Evolutionary conservation across 805 yeast species (phyloP).

Genomic region (Starmerella bacillaris): DNA sequence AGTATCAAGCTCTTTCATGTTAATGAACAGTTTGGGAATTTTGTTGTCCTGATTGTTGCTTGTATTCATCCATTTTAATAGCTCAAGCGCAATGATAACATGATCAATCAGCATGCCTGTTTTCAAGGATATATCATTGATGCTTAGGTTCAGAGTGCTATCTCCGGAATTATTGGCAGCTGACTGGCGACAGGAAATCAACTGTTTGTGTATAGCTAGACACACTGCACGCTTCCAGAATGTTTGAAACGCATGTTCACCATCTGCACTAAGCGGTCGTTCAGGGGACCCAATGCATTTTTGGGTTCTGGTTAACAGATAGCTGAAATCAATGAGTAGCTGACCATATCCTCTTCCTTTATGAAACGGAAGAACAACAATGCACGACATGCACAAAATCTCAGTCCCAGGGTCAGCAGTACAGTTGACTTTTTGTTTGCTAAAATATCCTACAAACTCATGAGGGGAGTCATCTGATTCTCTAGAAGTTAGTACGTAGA

Average conservation of each 20-base stretch:
- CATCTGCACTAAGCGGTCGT: constrained; percentile 77
- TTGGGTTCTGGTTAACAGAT: constrained; percentile 57
- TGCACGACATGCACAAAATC: constrained; percentile 75
- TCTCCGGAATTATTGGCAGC: neutral
- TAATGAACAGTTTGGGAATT: too few species aligned
- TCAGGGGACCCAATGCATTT: constrained; percentile 82
- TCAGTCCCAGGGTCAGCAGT: constrained; percentile 5
- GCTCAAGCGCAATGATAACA: constrained; percentile 72
- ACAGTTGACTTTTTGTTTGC: constrained; percentile 45
- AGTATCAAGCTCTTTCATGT: too few species aligned
- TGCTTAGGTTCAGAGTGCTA: constrained; percentile 22
- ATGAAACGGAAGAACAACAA: constrained; percentile 69
- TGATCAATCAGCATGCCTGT: constrained; percentile 84
- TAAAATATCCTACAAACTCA: constrained; percentile 74
- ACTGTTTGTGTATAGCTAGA: constrained; percentile 24
- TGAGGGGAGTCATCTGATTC: constrained; percentile 30
- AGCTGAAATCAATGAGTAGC: constrained; percentile 75
- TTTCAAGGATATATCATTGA: constrained; percentile 42
- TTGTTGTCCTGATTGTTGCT: too few species aligned
- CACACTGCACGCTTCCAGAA: constrained; percentile 67
- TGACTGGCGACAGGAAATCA: neutral
- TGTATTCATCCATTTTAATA: constrained; percentile 48
- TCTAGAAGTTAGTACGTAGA: constrained; percentile 64
- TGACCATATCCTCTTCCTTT: constrained; percentile 84
- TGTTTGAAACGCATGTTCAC: constrained; percentile 65